These are phyloP conservation scores for Vanrija sp. DNA, from an alignment of 1,284 basidiomycete genomes.

Conservation along the genomic window DNA sequence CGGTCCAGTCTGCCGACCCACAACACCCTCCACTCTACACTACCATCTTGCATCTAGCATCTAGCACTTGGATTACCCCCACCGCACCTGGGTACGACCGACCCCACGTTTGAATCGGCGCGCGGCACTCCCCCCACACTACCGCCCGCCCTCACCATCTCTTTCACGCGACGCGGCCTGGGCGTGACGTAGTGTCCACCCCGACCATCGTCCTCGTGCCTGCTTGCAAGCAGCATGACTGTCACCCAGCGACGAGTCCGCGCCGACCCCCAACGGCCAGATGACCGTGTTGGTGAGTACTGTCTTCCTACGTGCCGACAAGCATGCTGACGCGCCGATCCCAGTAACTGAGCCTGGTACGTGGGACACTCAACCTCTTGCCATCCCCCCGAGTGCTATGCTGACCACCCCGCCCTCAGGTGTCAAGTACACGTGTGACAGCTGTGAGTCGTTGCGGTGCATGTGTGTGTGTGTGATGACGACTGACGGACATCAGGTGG, in stretches of 20 bases:
- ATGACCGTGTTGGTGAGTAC: conserved; percentile 37
- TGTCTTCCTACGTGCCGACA: background rate
- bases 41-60: too few species aligned
- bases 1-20: too few species aligned
- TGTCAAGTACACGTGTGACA: conserved; percentile 50
- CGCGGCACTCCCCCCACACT: too few species aligned
- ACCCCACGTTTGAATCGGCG: too few species aligned
- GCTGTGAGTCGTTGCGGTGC: conserved; percentile 27
- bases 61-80: too few species aligned
- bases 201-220: too few species aligned
- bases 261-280: conserved; percentile 34
- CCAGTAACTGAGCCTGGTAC: conserved; percentile 39
- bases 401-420: conserved; percentile 15
- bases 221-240: conserved; percentile 32
- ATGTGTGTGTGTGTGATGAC: background rate
- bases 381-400: background rate
- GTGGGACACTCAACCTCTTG: too few species aligned
- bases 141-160: too few species aligned
- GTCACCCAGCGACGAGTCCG: conserved; percentile 45
- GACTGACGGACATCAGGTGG: conserved; percentile 22
- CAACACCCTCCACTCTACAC: too few species aligned
- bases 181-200: too few species aligned
- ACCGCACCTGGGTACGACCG: too few species aligned
- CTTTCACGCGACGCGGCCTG: too few species aligned
- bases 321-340: conserved; percentile 4